phyloP scores from a whole-genome alignment of 768 basidiomycete genomes.

The Naganishia randhawae region DNA sequence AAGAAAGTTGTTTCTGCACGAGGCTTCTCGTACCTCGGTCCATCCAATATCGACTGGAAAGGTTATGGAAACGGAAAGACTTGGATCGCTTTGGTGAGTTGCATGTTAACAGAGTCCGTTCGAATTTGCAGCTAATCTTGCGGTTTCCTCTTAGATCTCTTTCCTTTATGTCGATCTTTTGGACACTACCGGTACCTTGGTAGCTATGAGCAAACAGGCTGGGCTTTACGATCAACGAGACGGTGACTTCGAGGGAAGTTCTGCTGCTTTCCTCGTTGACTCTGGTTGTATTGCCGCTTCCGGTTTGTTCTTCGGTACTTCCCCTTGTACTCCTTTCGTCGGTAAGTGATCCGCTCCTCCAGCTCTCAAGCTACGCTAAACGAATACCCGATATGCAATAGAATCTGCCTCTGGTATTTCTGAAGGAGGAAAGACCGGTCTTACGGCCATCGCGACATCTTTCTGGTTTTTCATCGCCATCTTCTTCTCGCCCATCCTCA shows the following conservation, averaged over 20 bases:
- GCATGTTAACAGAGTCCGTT: not conserved
- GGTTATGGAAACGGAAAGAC: constrained; percentile 63
- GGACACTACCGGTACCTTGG: constrained; percentile 66
- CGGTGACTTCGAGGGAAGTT: constrained; percentile 76
- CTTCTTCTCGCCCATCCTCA: constrained; percentile 85
- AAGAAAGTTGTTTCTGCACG: constrained; percentile 66
- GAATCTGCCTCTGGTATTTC: constrained; percentile 38
- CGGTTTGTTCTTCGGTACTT: constrained; percentile 42
- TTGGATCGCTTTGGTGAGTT: constrained; percentile 68
- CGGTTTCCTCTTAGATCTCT: constrained; percentile 57
- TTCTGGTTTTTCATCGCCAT: constrained; percentile 75
- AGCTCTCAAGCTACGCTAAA: not conserved
- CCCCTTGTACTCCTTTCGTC: constrained; percentile 43
- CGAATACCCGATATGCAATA: constrained; percentile 25
- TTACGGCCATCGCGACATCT: constrained; percentile 70
- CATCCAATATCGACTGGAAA: constrained; percentile 40
- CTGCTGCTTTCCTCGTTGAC: constrained; percentile 44
- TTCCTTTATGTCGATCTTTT: constrained; percentile 84
- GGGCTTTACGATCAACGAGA: constrained; percentile 80
- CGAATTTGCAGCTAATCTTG: not conserved
- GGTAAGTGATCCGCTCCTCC: constrained; percentile 2
- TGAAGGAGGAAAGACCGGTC: constrained; percentile 84
- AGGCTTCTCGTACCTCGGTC: constrained; percentile 40
- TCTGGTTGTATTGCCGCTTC: constrained; percentile 40
- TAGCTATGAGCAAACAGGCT: constrained; percentile 87